phyloP scores from a whole-genome alignment of 108 stramenopile species.

The Pseudonitzschia pungens region DNA sequence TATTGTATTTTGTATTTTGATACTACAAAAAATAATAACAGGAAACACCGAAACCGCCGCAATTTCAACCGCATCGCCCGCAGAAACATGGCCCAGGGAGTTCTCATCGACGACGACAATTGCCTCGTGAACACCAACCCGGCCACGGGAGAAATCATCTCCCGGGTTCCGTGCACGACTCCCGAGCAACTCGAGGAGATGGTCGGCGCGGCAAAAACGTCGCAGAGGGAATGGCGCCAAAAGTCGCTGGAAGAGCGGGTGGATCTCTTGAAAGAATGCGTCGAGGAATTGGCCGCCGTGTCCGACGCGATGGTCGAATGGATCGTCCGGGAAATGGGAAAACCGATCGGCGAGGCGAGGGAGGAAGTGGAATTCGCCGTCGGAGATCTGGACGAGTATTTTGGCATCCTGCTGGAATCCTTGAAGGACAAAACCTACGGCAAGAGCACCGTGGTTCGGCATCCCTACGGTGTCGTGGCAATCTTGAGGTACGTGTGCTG shows the following conservation, averaged over 20 bases:
- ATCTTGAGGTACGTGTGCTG: slow-evolving; percentile 34
- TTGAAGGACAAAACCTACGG: slow-evolving; percentile 45
- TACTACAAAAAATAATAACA: no score
- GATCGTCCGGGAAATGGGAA: slow-evolving; percentile 79
- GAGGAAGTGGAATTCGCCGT: slow-evolving; percentile 65
- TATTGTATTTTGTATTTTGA: no score
- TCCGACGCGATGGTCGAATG: slow-evolving; percentile 26
- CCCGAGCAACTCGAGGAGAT: slow-evolving; percentile 49
- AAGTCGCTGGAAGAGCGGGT: slow-evolving; percentile 56
- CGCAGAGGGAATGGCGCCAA: slow-evolving; percentile 48
- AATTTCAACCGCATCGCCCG: background rate
- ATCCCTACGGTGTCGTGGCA: slow-evolving; percentile 82
- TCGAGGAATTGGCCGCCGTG: slow-evolving; percentile 33
- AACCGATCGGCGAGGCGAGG: slow-evolving; percentile 68
- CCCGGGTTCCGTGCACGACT: slow-evolving; percentile 54
- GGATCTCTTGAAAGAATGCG: slow-evolving; percentile 45
- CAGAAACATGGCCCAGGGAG: slow-evolving; percentile 65
- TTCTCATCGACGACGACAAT: slow-evolving; percentile 52
- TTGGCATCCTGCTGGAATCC: slow-evolving; percentile 60
- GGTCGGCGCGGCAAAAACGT: slow-evolving; percentile 41
- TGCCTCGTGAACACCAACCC: slow-evolving; percentile 73
- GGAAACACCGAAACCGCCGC: background rate
- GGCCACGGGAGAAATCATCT: slow-evolving; percentile 68
- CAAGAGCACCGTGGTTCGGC: slow-evolving; percentile 54
- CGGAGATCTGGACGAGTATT: slow-evolving; percentile 54